Evolutionary conservation across 139 green algal genomes (phyloP).

Genomic region (Chlorella sp.): DNA sequence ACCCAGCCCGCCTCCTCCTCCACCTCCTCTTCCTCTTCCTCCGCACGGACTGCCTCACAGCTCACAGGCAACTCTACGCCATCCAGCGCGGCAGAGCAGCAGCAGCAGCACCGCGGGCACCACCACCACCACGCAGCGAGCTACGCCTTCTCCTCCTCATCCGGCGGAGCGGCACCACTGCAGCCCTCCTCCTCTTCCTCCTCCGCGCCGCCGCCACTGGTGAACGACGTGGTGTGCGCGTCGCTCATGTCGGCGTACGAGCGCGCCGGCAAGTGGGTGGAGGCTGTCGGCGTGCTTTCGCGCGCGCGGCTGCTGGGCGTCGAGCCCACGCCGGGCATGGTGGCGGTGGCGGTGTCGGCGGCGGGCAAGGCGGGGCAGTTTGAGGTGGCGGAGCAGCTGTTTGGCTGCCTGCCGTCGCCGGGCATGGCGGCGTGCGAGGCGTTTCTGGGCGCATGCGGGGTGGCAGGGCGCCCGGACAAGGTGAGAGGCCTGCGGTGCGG

Average conservation of each 20-base stretch:
- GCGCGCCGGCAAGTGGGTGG: conserved; percentile 59
- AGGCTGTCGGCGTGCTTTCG: conserved; percentile 60
- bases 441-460: conserved; percentile 69
- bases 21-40: not conserved
- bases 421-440: conserved; percentile 72
- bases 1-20: not conserved
- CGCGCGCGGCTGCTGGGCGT: conserved; percentile 49
- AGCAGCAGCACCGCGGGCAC: not conserved
- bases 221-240: conserved; percentile 81
- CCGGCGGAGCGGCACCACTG: too few species aligned
- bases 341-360: conserved; percentile 75
- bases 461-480: conserved; percentile 43
- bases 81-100: not conserved
- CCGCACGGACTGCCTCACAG: not conserved
- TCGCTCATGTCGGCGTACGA: conserved; percentile 84
- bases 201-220: conserved; percentile 3
- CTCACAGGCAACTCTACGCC: not conserved
- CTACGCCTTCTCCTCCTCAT: not conserved
- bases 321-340: conserved; percentile 67
- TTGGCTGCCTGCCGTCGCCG: conserved; percentile 26
- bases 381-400: conserved; percentile 55
- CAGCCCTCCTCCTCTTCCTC: not conserved
- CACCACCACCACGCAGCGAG: not conserved
- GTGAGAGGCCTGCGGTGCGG: too few species aligned
- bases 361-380: conserved; percentile 64